phyloP scores from a whole-genome alignment of 2,329 filamentous ascomycete genomes.

The Trichoderma asperellum region DNA sequence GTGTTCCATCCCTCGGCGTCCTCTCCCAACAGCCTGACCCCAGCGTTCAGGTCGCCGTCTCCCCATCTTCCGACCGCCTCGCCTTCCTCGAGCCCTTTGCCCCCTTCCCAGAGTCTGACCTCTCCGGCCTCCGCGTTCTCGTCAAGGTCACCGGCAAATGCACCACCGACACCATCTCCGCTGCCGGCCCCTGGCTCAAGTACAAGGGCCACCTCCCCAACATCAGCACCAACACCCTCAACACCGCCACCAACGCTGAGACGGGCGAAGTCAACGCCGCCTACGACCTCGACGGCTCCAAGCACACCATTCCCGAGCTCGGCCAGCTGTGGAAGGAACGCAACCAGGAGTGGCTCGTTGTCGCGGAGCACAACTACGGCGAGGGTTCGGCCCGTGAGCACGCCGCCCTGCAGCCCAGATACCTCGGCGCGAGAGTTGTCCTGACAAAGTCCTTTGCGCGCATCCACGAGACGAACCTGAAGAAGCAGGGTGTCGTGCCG shows the following conservation, averaged over 20 bases:
- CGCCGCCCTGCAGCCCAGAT: conserved; percentile 87
- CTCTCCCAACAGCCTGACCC: conserved; percentile 73
- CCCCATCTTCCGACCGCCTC: conserved; percentile 85
- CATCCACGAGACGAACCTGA: conserved; percentile 94
- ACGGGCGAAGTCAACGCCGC: conserved; percentile 92
- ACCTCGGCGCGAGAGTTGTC: conserved; percentile 82
- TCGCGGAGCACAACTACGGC: conserved; percentile 97
- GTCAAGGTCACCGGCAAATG: conserved; percentile 98
- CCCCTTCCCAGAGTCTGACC: conserved; percentile 76
- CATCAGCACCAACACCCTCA: conserved; percentile 96
- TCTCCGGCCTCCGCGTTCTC: conserved; percentile 79
- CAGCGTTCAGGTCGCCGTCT: conserved; percentile 72
- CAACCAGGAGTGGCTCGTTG: conserved; percentile 83
- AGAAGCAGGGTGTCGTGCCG: conserved; percentile 96
- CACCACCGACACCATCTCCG: conserved; percentile 98
- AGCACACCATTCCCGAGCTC: conserved; percentile 82
- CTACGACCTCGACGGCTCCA: conserved; percentile 79
- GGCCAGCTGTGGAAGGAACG: conserved; percentile 80
- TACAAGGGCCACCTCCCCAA: conserved; percentile 99
- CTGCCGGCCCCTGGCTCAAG: conserved; percentile 95
- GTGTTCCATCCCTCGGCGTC: conserved; percentile 74
- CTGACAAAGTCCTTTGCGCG: conserved; percentile 86
- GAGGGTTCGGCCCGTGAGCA: conserved; percentile 89
- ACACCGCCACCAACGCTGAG: conserved; percentile 89
- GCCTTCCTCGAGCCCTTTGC: conserved; percentile 89